Base-by-base conservation (phyloP, 495 filamentous ascomycete genomes). In the Aspergillus bridgeri region DNA sequence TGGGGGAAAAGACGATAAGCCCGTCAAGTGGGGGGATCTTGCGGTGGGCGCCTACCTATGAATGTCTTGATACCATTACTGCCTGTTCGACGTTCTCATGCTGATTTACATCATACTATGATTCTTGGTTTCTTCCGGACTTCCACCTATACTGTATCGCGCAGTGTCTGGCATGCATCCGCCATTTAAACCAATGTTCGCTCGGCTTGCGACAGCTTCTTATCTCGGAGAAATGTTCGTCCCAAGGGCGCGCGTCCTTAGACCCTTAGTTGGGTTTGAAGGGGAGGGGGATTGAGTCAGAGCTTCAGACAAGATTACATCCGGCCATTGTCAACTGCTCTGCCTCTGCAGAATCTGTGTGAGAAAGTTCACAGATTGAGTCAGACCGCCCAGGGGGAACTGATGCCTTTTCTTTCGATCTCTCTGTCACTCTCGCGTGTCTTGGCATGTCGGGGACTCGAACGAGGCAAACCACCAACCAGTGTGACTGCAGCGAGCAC, bases 11-110 rank as follows among this genome's bases (percentile, higher is more conserved):
- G 47, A 22, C 23, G 27, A 53, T 18, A 18, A 42, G 29, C 27
- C 50, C 24, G 9, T 29, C 49, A 20, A 53, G 50, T 53, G 50
- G 50, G 27, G 50, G 42, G 42, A 29, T 19, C 17, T 48, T 24
- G 27, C 27, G 27, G 27, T 29, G 27, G 27, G 27, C 6, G 27
- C 27, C 27, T 29, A 29, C 11, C 6, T 29, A 1, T 29, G 6
- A 29, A 29, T n/a, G n/a, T n/a, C n/a, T n/a, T n/a, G n/a, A 29
- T 29, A 29, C 11, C 5, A 29, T 7, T 7, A 29, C 27, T 29
- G 27, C 27, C 33, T 38, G 33, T 13, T 15, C 3, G 33, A 13
- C 17, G 17, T 13, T 38, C 13, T 11, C 33, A 38, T 38, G 6
- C 6, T 29, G 1, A 29, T 29, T 7, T 27, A 4, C 7, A 3